Base-by-base conservation (phyloP, 192 early-diverging fungal species). In the Kappamyces sp. region DNA sequence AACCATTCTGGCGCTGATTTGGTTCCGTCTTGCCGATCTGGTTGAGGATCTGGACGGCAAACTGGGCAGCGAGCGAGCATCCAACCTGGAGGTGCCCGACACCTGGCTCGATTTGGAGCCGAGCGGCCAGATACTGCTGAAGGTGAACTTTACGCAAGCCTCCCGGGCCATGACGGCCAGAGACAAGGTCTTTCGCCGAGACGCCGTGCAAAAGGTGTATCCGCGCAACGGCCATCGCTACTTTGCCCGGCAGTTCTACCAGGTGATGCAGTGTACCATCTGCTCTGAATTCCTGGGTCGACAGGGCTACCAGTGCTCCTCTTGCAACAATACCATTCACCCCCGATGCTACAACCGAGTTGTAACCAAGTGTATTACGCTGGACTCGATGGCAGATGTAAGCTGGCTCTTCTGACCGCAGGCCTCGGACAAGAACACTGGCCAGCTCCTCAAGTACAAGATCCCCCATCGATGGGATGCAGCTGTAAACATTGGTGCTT, bases 381-480 rank as follows among this genome's bases (percentile, higher is more conserved):
- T 55, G 35, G 58, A 71, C 1, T 67, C 51, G 48, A 37, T 32
- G 35, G 61, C 67, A 63, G 9, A 60, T 68, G 8, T 1, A 12
- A 1, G 36, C 23, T 23, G 9, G 7, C 1, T n/a, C 6, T 33
- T 63, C 15, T 55, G 7, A 15, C 49, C 38, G n/a, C 54, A 76
- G 68, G 84, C 78, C 58, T 62, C 73, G 13, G 89, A 91, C 57
- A 78, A 82, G 44, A 84, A 89, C 40, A 81, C 87, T 32, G 74
- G 72, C 3, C 69, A 74, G 59, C 64, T 79, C 31, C 71, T 92
- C 34, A 88, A 90, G 42, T 93, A 94, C 74, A 84, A 85, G 35
- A 98, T 98, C 71, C 95, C 94, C 32, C 95, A 98, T 83, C 87
- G 94, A 31, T 97, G 86, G 69, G 89, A 94, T 58, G 66, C 64